Evolutionary conservation across 495 filamentous ascomycete genomes (phyloP).

Genomic region (Barbatosphaeria neglecta): DNA sequence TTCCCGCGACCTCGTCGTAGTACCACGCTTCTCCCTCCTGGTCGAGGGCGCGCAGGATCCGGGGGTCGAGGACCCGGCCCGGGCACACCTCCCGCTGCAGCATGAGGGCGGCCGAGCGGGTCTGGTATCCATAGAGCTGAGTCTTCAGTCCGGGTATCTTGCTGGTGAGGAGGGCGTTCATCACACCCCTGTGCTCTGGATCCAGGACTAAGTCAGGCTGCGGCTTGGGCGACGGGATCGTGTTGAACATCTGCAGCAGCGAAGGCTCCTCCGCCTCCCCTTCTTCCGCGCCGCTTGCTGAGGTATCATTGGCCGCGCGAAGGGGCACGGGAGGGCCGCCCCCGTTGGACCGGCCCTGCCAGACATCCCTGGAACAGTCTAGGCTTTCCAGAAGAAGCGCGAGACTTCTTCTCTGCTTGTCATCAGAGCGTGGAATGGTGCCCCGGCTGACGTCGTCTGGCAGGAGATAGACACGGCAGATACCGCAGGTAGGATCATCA

Average conservation of each 20-base stretch:
- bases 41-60: slow-evolving; percentile 44
- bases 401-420: slow-evolving; percentile 31
- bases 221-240: slow-evolving; percentile 59
- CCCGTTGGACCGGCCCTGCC: slow-evolving; percentile 34
- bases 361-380: slow-evolving; percentile 44
- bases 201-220: slow-evolving; percentile 38
- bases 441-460: slow-evolving; percentile 52
- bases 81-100: slow-evolving; percentile 67
- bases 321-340: background rate
- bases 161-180: slow-evolving; percentile 48
- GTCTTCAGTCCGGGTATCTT: slow-evolving; percentile 53
- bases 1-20: slow-evolving; percentile 53
- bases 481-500: slow-evolving; percentile 8
- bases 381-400: slow-evolving; percentile 40
- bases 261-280: slow-evolving; percentile 50
- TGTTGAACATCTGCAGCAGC: slow-evolving; percentile 81
- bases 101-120: slow-evolving; percentile 75
- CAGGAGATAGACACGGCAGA: slow-evolving; percentile 52
- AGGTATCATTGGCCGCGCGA: background rate
- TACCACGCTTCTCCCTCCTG: slow-evolving; percentile 58
- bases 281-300: background rate
- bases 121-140: slow-evolving; percentile 64
- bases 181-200: slow-evolving; percentile 44
- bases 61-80: slow-evolving; percentile 56
- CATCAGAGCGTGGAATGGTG: slow-evolving; percentile 30